A percentile compares a stretch with the other conserved stretches of the same genome.
Conservation (phyloP, 768 basidiomycete species). For the Leucosporidium creatinivorum region DNA sequence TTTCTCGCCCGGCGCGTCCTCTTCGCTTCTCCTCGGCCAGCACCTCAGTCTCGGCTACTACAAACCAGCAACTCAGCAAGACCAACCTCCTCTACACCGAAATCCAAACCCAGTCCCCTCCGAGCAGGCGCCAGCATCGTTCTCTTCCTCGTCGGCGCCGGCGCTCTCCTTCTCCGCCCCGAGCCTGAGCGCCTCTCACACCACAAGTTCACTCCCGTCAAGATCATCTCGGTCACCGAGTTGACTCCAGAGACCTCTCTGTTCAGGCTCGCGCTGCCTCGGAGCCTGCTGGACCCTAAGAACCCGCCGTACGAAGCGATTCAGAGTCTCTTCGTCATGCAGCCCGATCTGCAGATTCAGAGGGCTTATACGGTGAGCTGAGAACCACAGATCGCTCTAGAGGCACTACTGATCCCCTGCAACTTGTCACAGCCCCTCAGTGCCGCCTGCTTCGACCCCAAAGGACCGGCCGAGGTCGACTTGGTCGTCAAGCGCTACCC, state of each 20-base stretch:
- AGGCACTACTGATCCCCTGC: not conserved
- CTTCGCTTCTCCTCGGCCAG: too few relatives aligned
- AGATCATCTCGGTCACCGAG: conserved; percentile 13
- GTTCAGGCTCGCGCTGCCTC: conserved; percentile 27
- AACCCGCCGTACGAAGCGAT: conserved; percentile 19
- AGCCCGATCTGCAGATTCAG: conserved; percentile 38
- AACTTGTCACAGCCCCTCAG: conserved; percentile 16
- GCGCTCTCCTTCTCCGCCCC: not conserved
- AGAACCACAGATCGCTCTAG: too few relatives aligned
- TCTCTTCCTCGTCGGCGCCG: not conserved
- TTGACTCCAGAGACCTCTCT: conserved; percentile 31
- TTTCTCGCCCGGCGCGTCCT: too few relatives aligned
- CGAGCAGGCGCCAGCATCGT: too few relatives aligned
- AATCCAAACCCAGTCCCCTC: too few relatives aligned
- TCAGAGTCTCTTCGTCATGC: conserved; percentile 33
- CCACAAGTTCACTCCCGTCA: conserved; percentile 29
- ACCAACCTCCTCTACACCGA: too few relatives aligned
- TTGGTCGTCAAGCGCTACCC: conserved; percentile 36
- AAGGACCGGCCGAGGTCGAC: conserved; percentile 22
- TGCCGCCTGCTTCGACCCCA: conserved; percentile 17
- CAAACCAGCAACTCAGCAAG: too few relatives aligned
- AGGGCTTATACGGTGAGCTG: conserved; percentile 34
- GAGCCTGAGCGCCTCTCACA: conserved; percentile 15
- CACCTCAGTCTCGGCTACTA: too few relatives aligned
- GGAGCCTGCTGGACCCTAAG: conserved; percentile 10